phyloP scores from a whole-genome alignment of 1,139 yeast species.

The Geotrichum fermentans region DNA sequence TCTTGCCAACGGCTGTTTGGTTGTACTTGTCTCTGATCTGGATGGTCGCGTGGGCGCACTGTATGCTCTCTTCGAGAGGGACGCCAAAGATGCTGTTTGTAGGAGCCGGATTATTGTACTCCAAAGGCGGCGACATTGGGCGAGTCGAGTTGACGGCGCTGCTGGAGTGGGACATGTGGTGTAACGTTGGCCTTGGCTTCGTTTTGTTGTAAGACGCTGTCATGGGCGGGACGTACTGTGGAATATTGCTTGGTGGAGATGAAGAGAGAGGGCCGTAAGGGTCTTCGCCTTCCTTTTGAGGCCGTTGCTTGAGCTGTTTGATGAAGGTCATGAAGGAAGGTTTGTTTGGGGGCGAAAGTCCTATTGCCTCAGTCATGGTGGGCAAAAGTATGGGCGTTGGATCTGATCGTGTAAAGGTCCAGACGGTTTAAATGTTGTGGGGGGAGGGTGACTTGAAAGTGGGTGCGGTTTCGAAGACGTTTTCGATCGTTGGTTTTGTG shows the following conservation, averaged over 20 bases:
- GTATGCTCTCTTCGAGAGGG: slow-evolving; percentile 63
- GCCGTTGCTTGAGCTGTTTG: slow-evolving; percentile 40
- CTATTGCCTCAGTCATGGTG: slow-evolving; percentile 14
- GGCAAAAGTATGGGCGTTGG: no score
- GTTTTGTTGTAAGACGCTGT: neutral
- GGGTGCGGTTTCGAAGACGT: no score
- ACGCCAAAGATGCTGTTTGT: slow-evolving; percentile 73
- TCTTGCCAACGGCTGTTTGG: slow-evolving; percentile 62
- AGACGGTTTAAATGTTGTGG: no score
- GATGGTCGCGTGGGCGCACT: slow-evolving; percentile 70
- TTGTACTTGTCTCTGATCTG: slow-evolving; percentile 49
- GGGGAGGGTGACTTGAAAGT: no score
- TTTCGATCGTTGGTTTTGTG: no score
- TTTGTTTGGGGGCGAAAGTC: slow-evolving; percentile 35
- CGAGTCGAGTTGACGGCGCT: slow-evolving; percentile 24
- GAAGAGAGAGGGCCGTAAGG: slow-evolving; percentile 12
- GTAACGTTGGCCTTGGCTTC: slow-evolving; percentile 28
- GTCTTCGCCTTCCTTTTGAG: slow-evolving; percentile 21
- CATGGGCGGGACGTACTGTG: neutral
- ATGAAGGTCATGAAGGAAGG: slow-evolving; percentile 41
- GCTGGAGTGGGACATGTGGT: slow-evolving; percentile 33
- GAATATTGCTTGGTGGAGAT: neutral
- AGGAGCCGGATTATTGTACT: slow-evolving; percentile 1
- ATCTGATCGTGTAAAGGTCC: no score
- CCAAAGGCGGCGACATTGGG: slow-evolving; percentile 7